Percentiles rank a stretch among this genome's conserved stretches.
phyloP scores from a whole-genome alignment of 2,329 filamentous ascomycete species.

The Aspergillus pseudoglaucus region DNA sequence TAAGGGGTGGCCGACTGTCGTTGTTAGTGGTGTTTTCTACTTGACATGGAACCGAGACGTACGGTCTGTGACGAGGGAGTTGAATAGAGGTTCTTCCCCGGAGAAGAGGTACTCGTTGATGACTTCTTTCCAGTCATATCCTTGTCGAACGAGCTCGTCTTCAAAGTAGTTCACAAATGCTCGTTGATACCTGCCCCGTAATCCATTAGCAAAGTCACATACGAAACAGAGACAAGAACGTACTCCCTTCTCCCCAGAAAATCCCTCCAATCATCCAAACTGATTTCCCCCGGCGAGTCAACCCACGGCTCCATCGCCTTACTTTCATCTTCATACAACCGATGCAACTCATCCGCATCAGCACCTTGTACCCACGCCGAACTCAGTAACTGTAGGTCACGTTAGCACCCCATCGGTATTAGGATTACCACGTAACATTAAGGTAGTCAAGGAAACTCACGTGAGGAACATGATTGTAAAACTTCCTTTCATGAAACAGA shows the following conservation, averaged over 20 bases:
- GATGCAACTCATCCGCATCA: constrained; percentile 63
- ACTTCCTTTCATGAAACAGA: constrained; percentile 66
- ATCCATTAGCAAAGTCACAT: constrained; percentile 1
- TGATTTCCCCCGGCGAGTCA: constrained; percentile 78
- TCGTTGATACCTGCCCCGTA: constrained; percentile 79
- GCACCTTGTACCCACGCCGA: constrained; percentile 83
- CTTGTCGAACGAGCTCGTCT: constrained; percentile 69
- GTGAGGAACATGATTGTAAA: constrained; percentile 79
- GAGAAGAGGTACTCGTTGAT: constrained; percentile 68
- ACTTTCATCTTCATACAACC: constrained; percentile 72
- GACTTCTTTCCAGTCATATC: constrained; percentile 79
- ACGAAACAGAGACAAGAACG: constrained; percentile 14
- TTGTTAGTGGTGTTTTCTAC: not conserved
- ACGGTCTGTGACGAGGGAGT: constrained; percentile 73
- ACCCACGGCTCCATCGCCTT: constrained; percentile 70
- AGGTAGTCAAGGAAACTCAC: constrained; percentile 31
- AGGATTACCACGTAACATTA: no score
- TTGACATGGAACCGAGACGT: constrained; percentile 30
- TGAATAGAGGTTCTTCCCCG: constrained; percentile 65
- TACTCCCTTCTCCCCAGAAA: constrained; percentile 68
- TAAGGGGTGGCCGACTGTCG: constrained; percentile 81
- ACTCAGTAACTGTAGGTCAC: constrained; percentile 54
- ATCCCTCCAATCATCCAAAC: constrained; percentile 76
- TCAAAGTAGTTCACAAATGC: constrained; percentile 95
- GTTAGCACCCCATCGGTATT: no score